These are phyloP conservation scores for Beauveria sp. DNA, from an alignment of 2,329 filamentous ascomycete genomes.

Conservation along the genomic window DNA sequence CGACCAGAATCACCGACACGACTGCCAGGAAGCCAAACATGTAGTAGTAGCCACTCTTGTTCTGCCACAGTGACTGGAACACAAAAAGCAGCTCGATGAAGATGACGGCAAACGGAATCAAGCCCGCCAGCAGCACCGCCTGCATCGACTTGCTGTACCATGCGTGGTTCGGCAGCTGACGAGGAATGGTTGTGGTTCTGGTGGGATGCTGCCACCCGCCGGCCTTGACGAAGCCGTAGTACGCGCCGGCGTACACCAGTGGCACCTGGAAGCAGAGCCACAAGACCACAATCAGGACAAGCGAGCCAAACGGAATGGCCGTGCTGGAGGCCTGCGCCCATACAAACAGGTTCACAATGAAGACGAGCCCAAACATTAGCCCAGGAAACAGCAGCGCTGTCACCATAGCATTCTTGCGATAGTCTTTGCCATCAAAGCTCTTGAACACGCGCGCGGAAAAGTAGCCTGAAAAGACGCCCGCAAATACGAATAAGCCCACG, in stretches of 20 bases:
- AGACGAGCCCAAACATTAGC: slow-evolving; percentile 64
- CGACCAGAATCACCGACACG: slow-evolving; percentile 61
- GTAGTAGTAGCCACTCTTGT: slow-evolving; percentile 89
- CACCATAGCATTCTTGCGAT: slow-evolving; percentile 67
- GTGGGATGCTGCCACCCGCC: slow-evolving; percentile 74
- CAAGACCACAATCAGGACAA: slow-evolving; percentile 63
- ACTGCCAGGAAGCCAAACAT: slow-evolving; percentile 80
- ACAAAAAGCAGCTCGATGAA: slow-evolving; percentile 84
- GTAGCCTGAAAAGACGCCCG: slow-evolving; percentile 78
- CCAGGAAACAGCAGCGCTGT: slow-evolving; percentile 76
- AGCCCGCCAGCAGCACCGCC: slow-evolving; percentile 62
- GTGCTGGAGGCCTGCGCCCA: slow-evolving; percentile 87
- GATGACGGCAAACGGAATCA: slow-evolving; percentile 79
- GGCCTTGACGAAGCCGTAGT: slow-evolving; percentile 63
- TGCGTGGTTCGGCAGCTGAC: slow-evolving; percentile 65
- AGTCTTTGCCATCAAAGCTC: slow-evolving; percentile 70
- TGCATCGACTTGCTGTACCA: slow-evolving; percentile 66
- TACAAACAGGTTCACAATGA: slow-evolving; percentile 80
- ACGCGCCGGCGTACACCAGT: slow-evolving; percentile 73
- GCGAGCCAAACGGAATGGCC: slow-evolving; percentile 73
- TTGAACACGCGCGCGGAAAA: slow-evolving; percentile 78
- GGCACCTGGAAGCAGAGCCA: slow-evolving; percentile 85
- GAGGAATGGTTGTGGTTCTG: slow-evolving; percentile 62
- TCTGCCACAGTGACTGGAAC: slow-evolving; percentile 81
- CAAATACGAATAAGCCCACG: slow-evolving; percentile 74